Conservation (phyloP, 805 yeast species). For the Tanozyma kutaoensis region DNA sequence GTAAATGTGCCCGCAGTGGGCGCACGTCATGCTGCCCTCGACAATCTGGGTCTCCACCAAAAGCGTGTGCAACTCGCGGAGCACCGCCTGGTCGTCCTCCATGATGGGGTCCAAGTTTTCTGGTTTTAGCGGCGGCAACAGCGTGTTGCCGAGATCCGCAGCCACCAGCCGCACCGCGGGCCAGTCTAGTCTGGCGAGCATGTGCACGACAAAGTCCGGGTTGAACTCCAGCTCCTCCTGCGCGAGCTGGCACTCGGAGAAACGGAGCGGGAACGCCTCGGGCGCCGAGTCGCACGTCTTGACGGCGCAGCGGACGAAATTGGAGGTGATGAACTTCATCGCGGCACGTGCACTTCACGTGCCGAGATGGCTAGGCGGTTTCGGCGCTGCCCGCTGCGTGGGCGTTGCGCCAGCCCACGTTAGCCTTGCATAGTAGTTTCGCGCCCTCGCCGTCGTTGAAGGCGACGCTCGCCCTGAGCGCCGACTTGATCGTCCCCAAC, state of each 20-base stretch:
- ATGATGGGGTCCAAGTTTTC: slow-evolving; percentile 36
- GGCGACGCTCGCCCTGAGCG: too few species aligned
- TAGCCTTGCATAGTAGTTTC: too few species aligned
- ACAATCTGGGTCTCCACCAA: slow-evolving; percentile 74
- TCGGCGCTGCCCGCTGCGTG: too few species aligned
- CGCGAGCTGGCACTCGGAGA: slow-evolving; percentile 51
- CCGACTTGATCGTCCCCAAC: too few species aligned
- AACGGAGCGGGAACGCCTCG: slow-evolving; percentile 72
- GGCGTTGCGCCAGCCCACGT: too few species aligned
- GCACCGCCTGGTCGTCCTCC: slow-evolving; percentile 38
- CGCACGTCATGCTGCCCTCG: slow-evolving; percentile 85
- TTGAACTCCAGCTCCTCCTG: slow-evolving; percentile 74
- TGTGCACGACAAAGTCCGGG: slow-evolving; percentile 63
- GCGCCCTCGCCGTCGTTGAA: too few species aligned
- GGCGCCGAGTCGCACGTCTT: slow-evolving; percentile 63
- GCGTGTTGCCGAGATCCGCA: slow-evolving; percentile 34
- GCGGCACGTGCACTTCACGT: too few species aligned
- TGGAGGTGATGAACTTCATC: slow-evolving; percentile 93
- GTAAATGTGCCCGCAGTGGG: slow-evolving; percentile 76
- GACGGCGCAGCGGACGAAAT: slow-evolving; percentile 90
- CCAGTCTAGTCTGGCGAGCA: slow-evolving; percentile 84
- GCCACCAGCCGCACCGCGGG: slow-evolving; percentile 70
- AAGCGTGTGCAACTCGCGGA: slow-evolving; percentile 65
- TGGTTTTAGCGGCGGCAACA: slow-evolving; percentile 47
- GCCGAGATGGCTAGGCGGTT: too few species aligned